Percentiles rank a stretch among this genome's conserved stretches.
Conservation (phyloP, 1,284 basidiomycete species). For the Trichosporon asahii region DNA sequence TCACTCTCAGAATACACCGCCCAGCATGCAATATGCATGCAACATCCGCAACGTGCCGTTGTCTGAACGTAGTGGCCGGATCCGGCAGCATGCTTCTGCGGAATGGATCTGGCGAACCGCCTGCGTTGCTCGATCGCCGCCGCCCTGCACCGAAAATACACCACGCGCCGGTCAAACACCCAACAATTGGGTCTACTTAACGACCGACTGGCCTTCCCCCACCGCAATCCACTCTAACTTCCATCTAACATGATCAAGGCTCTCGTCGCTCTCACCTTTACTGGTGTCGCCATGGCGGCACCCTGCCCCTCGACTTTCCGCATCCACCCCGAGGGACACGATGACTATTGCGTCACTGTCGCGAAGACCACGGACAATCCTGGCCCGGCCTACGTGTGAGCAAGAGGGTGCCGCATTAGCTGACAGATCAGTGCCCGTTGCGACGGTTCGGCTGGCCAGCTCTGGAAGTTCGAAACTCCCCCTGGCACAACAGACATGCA, state of each 20-base stretch:
- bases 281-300: not conserved
- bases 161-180: not conserved
- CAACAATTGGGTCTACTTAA: not conserved
- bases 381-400: not conserved
- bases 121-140: not conserved
- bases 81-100: not conserved
- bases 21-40: not conserved
- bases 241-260: not conserved
- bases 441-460: conserved; percentile 12
- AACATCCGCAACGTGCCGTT: not conserved
- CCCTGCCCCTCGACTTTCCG: conserved; percentile 11
- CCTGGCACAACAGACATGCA: not conserved
- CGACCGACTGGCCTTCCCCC: not conserved
- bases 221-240: not conserved
- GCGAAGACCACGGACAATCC: not conserved
- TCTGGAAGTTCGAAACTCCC: conserved; percentile 5
- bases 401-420: not conserved
- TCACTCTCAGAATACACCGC: not conserved
- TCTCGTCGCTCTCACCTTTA: not conserved
- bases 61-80: not conserved
- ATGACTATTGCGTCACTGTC: conserved; percentile 13
- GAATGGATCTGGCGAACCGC: not conserved
- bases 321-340: conserved; percentile 15
- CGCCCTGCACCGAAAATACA: not conserved
- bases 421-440: not conserved